Conservation (phyloP, 306 rosid genomes). For the Fagus sylvatica region DNA sequence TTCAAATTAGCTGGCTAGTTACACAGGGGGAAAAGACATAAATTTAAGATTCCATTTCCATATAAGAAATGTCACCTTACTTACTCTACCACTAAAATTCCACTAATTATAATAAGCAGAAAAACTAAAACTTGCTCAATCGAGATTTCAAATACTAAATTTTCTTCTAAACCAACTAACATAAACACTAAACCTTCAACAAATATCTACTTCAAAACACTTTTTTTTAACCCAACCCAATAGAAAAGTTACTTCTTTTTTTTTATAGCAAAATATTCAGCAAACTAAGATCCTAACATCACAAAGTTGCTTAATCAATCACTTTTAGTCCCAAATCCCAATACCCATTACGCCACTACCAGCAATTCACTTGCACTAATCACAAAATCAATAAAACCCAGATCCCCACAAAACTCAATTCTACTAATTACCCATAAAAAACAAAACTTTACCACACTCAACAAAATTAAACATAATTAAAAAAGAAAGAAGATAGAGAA, state of each 20-base stretch:
- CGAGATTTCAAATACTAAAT: neutral
- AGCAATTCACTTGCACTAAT: neutral
- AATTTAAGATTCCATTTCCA: neutral
- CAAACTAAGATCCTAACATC: neutral
- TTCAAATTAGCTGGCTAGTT: too few species aligned
- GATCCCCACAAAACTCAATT: neutral
- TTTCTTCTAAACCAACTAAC: neutral
- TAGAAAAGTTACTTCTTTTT: neutral
- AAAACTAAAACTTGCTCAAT: neutral
- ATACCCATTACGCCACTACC: neutral
- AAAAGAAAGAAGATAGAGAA: too few species aligned
- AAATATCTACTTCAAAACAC: neutral
- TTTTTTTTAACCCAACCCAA: neutral
- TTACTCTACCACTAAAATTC: neutral
- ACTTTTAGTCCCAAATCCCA: neutral
- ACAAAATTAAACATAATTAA: neutral
- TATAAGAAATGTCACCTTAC: neutral
- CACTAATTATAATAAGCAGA: neutral
- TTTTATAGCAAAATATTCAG: neutral
- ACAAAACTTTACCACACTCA: neutral
- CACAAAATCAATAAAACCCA: neutral
- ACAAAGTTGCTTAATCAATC: constrained; percentile 1
- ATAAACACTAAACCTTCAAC: neutral
- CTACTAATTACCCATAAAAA: neutral
- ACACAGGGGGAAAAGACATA: too few species aligned